phyloP scores from a whole-genome alignment of 1,139 yeast species.

The Pichia sp. region DNA sequence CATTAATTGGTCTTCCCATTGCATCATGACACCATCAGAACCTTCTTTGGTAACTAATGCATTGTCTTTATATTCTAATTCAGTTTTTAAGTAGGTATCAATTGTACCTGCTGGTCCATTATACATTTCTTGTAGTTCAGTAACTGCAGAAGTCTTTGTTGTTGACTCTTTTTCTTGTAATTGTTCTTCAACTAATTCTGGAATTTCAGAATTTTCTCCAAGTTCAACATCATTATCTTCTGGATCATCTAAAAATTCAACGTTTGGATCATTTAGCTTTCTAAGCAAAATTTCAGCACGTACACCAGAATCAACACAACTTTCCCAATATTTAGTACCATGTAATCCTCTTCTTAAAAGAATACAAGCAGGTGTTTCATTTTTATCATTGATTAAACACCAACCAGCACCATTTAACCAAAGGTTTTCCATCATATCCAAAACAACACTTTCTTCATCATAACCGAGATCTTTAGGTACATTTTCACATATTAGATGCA shows the following conservation, averaged over 20 bases:
- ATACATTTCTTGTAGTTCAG: conserved; percentile 10
- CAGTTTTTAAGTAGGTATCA: conserved; percentile 55
- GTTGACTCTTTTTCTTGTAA: conserved; percentile 1
- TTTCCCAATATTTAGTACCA: conserved; percentile 33
- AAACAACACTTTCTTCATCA: conserved; percentile 44
- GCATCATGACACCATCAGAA: conserved; percentile 96
- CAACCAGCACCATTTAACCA: conserved; percentile 91
- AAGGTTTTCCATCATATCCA: conserved; percentile 53
- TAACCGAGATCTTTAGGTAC: conserved; percentile 42
- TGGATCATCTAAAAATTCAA: conserved; percentile 39
- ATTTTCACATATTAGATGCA: conserved; percentile 57
- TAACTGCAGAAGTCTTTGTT: not conserved
- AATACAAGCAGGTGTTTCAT: conserved; percentile 75
- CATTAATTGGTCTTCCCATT: conserved; percentile 89
- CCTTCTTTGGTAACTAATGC: conserved; percentile 67
- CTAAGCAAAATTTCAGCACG: conserved; percentile 80
- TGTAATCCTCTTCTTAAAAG: conserved; percentile 45
- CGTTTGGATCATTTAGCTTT: conserved; percentile 57
- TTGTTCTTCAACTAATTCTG: conserved; percentile 17
- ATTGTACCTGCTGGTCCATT: conserved; percentile 62
- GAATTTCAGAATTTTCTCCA: conserved; percentile 17
- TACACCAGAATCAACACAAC: conserved; percentile 78
- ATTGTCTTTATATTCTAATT: conserved; percentile 63
- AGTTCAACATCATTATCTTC: conserved; percentile 41
- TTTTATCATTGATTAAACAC: conserved; percentile 62